Evolutionary conservation across 495 filamentous ascomycete species (phyloP), one percentile per base, ranked within the genome.

Genomic region (Annulohypoxylon bovei): DNA sequence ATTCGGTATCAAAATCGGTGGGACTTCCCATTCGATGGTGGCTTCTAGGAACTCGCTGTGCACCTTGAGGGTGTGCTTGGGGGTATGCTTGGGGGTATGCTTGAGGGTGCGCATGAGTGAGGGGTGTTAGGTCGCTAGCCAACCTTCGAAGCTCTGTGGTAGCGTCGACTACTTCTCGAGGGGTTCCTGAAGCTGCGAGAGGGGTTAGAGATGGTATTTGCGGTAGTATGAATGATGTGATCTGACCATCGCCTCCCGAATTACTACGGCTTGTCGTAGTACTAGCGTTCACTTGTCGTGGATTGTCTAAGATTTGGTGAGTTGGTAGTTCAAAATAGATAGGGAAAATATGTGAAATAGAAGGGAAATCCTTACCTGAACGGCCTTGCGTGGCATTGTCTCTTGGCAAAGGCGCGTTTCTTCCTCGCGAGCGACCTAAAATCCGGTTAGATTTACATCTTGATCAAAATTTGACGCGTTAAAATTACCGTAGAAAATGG

Each of bases 91-190:
- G n/a, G 20, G 12, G 3, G 5, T 42, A 5, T 20, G n/a, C 22
- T 37, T 39, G 7, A 20, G 4, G 18, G 0, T 27, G 23, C 20
- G n/a, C 49, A 9, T 33, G 28, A 16, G 5, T 11, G n/a, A 7
- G 8, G 5, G 25, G 49, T n/a, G 28, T 7, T 20, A 28, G 27
- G 6, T 28, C 23, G 12, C 23, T 14, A 3, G 28, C 49, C 4
- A 53, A 27, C n/a, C 27, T 55, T 33, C 32, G 54, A n/a, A 67
- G 64, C 16, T 54, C 62, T 14, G 47, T 39, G 11, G 66, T 68
- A 0, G 69, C 66, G 16, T 59, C 44, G 5, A 67, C 23, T n/a
- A 67, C 53, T 50, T 33, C 28, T 20, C 9, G 59, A 2, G 59
- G 35, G 8, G 58, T 23, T 4, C 7, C 59, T 59, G 5, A 23